Base-by-base conservation (phyloP, 305 asterid genomes). In the Petunia hybrid region DNA sequence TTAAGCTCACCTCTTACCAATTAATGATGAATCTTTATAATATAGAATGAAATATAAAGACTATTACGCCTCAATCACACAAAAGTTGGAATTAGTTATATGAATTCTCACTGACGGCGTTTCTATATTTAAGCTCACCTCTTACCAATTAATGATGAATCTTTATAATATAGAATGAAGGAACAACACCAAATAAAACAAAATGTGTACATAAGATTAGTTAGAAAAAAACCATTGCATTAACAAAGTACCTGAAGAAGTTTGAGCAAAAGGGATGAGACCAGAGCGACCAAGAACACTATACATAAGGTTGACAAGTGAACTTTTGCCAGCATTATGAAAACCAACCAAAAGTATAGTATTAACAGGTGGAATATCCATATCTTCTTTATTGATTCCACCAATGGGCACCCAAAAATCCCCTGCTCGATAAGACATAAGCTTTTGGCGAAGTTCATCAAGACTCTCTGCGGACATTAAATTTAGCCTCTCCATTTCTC, bases 271-370 rank as follows among this genome's bases (percentile, higher is more conserved):
- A 48, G 83, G 84, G 55, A 85, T 59, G 8, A 85, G 82, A 35
- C 82, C 87, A n/a, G 87, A 85, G 12, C 81, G 82, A 38, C 84
- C 83, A 43, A 85, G 73, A 75, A 82, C 84, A 66, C 82, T 80
- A 73, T 85, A 85, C 85, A 82, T 82, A 8, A 82, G 82, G 73
- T 85, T 85, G 14, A 79, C 87, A n/a, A 85, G 87, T 6, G 87
- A 85, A 42, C 85, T 85, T 80, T 82, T 85, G 16, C 87, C 87
- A 38, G 85, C 82, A 82, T 71, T 82, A 59, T 76, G 83, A 38
- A 85, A 85, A 40, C 85, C 87, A 6, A 79, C 85, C 83, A 85
- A 80, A 4, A 85, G 62, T 31, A 85, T 74, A 22, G 84, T 85
- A 67, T 79, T 80, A 38, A 79, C 59, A 41, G 82, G 77, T 53